These are phyloP conservation scores for Collybia mongolica DNA, from an alignment of 768 basidiomycete species.

Conservation along the genomic window DNA sequence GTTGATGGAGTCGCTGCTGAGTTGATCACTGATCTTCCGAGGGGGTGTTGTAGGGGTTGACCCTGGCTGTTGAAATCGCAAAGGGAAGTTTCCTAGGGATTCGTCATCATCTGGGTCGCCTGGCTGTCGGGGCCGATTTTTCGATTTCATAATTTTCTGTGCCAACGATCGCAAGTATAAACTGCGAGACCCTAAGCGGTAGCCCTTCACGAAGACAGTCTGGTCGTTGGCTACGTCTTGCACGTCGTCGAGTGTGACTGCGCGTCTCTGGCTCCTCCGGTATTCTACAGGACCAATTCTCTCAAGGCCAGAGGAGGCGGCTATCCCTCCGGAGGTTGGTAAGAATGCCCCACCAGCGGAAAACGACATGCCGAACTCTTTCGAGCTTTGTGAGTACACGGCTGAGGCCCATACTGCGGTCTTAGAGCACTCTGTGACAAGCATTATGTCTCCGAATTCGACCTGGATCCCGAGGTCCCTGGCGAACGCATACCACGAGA, in stretches of 20 bases:
- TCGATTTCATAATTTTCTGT: background rate
- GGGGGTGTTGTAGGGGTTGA: no score
- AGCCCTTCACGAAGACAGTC: slow-evolving; percentile 1
- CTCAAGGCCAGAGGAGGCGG: background rate
- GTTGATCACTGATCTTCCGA: no score
- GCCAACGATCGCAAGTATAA: slow-evolving; percentile 1
- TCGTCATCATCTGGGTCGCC: background rate
- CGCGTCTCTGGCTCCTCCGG: background rate
- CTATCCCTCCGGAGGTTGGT: background rate
- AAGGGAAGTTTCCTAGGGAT: background rate
- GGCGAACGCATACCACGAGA: slow-evolving; percentile 1
- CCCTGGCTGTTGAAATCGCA: no score
- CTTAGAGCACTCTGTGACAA: background rate
- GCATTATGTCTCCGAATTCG: slow-evolving; percentile 3
- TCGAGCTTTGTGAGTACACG: background rate
- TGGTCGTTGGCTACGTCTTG: background rate
- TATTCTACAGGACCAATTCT: slow-evolving; percentile 3
- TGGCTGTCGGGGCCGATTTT: background rate
- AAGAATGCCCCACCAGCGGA: background rate
- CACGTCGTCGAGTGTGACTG: background rate
- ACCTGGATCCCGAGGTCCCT: slow-evolving; percentile 1
- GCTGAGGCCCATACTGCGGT: slow-evolving; percentile 1
- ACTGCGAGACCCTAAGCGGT: background rate
- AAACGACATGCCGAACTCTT: background rate
- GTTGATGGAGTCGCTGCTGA: no score